phyloP scores from a whole-genome alignment of 257 asterid species.

The Scutellaria galericulata region DNA sequence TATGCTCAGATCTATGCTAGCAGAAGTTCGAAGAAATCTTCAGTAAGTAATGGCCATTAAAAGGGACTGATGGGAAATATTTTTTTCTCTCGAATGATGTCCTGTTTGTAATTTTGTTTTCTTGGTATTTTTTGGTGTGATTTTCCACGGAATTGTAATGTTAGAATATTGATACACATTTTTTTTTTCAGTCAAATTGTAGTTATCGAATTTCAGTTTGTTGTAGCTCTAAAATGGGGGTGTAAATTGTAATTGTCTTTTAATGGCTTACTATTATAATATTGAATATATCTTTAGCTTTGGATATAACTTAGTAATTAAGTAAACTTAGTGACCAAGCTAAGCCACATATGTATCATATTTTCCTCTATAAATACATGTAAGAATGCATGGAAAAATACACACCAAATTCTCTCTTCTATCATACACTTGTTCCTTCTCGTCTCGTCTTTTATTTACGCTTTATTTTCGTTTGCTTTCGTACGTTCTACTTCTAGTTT shows the following conservation, averaged over 20 bases:
- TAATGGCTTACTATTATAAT: too few relatives aligned
- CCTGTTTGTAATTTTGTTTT: conserved; percentile 6
- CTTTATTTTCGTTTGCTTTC: too few relatives aligned
- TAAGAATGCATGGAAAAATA: too few relatives aligned
- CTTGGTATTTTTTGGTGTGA: not conserved
- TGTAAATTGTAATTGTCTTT: not conserved
- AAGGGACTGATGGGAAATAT: conserved; percentile 29
- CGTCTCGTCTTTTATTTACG: too few relatives aligned
- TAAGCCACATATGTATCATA: too few relatives aligned
- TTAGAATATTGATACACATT: not conserved
- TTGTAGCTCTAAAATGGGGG: not conserved
- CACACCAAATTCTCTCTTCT: too few relatives aligned
- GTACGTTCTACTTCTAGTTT: too few relatives aligned
- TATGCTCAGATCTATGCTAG: conserved; percentile 51
- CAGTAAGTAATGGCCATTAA: conserved; percentile 7
- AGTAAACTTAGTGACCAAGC: too few relatives aligned
- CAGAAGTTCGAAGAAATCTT: conserved; percentile 44
- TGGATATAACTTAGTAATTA: too few relatives aligned
- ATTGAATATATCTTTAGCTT: too few relatives aligned
- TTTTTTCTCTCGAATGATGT: conserved; percentile 26
- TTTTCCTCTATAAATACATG: too few relatives aligned
- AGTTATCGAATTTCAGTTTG: not conserved
- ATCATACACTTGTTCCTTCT: too few relatives aligned
- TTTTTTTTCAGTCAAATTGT: not conserved
- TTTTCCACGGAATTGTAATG: not conserved